Evolutionary conservation across 1,284 basidiomycete species (phyloP), one percentile per base, ranked within the genome.

Genomic region (Ganoderma lingzhi): DNA sequence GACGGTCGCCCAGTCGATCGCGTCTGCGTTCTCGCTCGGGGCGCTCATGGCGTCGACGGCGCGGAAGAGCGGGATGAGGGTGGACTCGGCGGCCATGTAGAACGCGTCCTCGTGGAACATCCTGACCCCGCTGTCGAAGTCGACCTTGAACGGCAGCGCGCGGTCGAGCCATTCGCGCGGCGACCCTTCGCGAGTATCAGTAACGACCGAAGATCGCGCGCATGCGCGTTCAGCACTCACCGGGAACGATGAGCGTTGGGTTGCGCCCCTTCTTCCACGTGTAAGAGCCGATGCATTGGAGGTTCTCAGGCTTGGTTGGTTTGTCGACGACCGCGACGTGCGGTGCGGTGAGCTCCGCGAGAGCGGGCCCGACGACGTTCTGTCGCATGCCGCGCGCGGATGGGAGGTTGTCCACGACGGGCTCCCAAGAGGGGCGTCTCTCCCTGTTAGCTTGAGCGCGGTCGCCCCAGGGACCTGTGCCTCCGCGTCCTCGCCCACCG

Each of bases 191-290:
- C 17, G 2, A 19, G n/a, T 23, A 4, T 28, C 30, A 35, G 37
- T 37, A 6, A 12, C 1, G 85, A 4, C 56, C 86, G 14, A 83
- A 85, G 5, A 35, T 35, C 3, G 35, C 3, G 35, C 8, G 85
- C 86, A 88, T 17, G 23, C 32, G 8, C 6, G 62, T 19, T 12
- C 12, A 41, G 42, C 71, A 28, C 66, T 58, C 19, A 85, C 88
- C 87, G 70, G 88, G 88, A n/a, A 88, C 85, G 39, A 87, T 77
- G 48, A 90, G 87, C 0, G 85, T 85, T 0, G 87, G 85, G 12
- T 78, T 73, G 1, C 55, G 23, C 66, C 66, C 48, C 70, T 83
- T 80, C 19, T 78, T 69, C 87, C 87, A 88, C 65, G 85, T 86
- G 76, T 88, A 89, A 0, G 88, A 88, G 1, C 84, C 84, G 48